Evolutionary conservation across 495 filamentous ascomycete species (phyloP), one percentile per base, ranked within the genome.

Genomic region (Aeminium ludgeri): DNA sequence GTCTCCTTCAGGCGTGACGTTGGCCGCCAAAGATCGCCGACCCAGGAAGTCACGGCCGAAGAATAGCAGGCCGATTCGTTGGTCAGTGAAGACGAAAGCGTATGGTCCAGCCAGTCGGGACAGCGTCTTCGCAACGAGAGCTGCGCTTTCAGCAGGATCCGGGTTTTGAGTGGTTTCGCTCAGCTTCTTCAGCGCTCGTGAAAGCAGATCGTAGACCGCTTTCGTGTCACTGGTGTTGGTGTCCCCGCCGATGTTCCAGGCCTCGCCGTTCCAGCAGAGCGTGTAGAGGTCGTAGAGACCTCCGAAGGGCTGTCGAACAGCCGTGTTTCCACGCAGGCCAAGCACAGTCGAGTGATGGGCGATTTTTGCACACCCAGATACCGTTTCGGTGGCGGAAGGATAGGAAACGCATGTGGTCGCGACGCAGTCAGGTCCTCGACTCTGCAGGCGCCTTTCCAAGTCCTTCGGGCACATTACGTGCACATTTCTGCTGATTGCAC

Each of bases 241-340:
- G 20, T 68, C 57, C 15, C 62, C 64, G n/a, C 16, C 37, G 39
- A 92, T 68, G 38, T 68, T 77, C 89, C 89, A 99, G 7, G 86
- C 91, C 56, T 99, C 89, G n/a, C 89, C 89, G 51, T 96, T 96
- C 87, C 89, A 99, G 66, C 87, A 95, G 12, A 99, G 66, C 10
- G 82, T 64, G 7, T 81, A 87, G 15, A 68, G 68, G n/a, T 66
- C 70, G 1, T 48, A 43, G 3, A 49, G 13, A 49, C 82, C 74
- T 30, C 67, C 58, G 15, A 92, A 68, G 0, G 89, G 89, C 51
- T 99, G 89, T 11, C 59, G 54, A 13, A 77, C 70, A 34, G 91
- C 51, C 43, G 70, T 65, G 28, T 75, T 67, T 16, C 89, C 87
- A 49, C 89, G 72, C 15, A 99, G 65, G 3, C 86, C 72, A 4